Conservation (phyloP, 1,284 basidiomycete genomes). For the Psilocybe mexicana region DNA sequence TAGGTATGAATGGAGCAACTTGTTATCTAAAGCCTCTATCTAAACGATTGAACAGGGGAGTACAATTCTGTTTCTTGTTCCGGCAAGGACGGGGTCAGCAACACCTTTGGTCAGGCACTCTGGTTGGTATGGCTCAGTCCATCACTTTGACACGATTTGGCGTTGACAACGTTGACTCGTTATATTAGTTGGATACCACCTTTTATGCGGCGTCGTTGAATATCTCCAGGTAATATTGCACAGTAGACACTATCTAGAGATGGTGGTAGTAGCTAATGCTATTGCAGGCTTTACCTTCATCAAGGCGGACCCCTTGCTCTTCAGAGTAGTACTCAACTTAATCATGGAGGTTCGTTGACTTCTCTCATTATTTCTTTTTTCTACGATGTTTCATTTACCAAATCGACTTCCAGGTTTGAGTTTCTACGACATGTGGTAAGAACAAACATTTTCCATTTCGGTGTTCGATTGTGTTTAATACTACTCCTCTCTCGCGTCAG, state of each 20-base stretch:
- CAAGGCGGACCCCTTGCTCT: slow-evolving; percentile 52
- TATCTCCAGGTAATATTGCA: slow-evolving; percentile 37
- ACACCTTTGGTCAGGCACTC: slow-evolving; percentile 53
- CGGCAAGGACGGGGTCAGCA: slow-evolving; percentile 46
- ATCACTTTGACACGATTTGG: not conserved
- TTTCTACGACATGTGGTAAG: slow-evolving; percentile 48
- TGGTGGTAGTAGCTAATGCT: not conserved
- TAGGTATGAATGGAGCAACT: slow-evolving; percentile 32
- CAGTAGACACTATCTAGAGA: slow-evolving; percentile 1
- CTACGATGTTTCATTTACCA: not conserved
- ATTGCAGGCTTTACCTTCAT: slow-evolving; percentile 44
- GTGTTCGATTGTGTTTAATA: not conserved
- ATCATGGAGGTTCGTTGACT: slow-evolving; percentile 40
- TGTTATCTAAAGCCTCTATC: not conserved
- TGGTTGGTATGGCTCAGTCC: slow-evolving; percentile 40
- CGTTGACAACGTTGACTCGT: not conserved
- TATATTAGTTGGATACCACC: slow-evolving; percentile 42
- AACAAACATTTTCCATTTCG: not conserved
- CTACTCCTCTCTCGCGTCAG: slow-evolving; percentile 22
- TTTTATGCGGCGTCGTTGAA: slow-evolving; percentile 54
- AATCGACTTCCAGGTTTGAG: slow-evolving; percentile 34
- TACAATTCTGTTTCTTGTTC: slow-evolving; percentile 55
- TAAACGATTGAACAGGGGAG: slow-evolving; percentile 36
- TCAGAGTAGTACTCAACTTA: slow-evolving; percentile 49
- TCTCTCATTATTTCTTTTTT: not conserved